Percentiles rank a stretch among this genome's conserved stretches.
phyloP scores from a whole-genome alignment of 164 flowering plant genomes.

The Cinnamomum chago region DNA sequence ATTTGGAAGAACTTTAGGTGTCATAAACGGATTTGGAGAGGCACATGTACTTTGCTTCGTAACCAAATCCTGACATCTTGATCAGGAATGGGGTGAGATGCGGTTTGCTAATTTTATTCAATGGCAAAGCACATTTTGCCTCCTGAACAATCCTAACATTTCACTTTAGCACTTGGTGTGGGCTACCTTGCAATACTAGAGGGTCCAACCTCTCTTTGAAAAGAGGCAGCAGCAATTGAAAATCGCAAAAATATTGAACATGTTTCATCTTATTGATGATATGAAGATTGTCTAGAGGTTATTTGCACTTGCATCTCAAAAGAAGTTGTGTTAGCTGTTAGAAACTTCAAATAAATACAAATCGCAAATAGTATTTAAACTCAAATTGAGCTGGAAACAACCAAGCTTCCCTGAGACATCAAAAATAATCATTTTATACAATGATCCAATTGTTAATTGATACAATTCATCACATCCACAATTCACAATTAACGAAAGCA shows the following conservation, averaged over 20 bases:
- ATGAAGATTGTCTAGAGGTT: background rate
- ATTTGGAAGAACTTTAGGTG: constrained; percentile 10
- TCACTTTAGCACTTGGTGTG: constrained; percentile 59
- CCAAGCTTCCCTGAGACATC: background rate
- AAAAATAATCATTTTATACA: background rate
- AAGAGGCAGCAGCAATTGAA: constrained; percentile 41
- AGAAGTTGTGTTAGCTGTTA: background rate
- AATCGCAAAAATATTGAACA: background rate
- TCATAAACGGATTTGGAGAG: constrained; percentile 52
- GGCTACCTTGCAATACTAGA: constrained; percentile 59
- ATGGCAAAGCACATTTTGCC: constrained; percentile 57
- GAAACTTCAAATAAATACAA: background rate
- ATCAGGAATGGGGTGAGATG: constrained; percentile 65
- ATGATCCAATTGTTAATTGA: too few species aligned
- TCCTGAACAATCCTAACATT: constrained; percentile 54
- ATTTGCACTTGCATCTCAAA: background rate
- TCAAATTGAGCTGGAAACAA: constrained; percentile 36
- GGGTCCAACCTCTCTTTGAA: constrained; percentile 34
- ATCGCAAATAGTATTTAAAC: background rate
- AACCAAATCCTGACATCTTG: constrained; percentile 71
- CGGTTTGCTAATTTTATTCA: constrained; percentile 84
- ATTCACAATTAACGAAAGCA: too few species aligned
- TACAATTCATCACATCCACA: too few species aligned
- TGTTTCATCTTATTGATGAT: background rate
- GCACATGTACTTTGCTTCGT: constrained; percentile 53